Base-by-base conservation (phyloP, 805 yeast species). In the Wickerhamiella sorbophila region DNA sequence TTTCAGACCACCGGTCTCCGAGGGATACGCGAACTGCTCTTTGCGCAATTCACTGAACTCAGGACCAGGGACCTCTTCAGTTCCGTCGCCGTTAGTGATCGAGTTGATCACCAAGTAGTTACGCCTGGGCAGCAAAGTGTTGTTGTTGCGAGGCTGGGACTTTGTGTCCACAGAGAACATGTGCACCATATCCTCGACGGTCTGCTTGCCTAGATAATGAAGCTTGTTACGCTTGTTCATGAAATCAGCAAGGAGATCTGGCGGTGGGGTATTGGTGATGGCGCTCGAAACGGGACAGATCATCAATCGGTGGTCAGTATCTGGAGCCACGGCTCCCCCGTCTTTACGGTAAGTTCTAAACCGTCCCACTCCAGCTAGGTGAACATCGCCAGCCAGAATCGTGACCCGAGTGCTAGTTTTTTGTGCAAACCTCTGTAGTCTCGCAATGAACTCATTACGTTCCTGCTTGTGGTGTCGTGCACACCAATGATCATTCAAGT, bases 401-500 rank as follows among this genome's bases (percentile, higher is more conserved):
- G 97, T 85, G 44, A 91, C 61, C 50, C 98, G 69, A 3, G 80
- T 74, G 3, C 78, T 78, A 48, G 70, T 58, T 24, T 61, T 52
- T 26, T 80, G 70, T 3, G 88, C 85, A 52, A 86, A 75, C 35
- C 71, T 71, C 47, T 77, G 75, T 36, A 88, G 64, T 46, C 65
- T 65, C 32, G 66, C 68, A 47, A 87, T 63, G 32, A 88, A 66
- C 49, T 58, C 56, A 59, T 88, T 88, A 46, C 98, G 72, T 62
- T 88, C 98, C 38, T 61, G 60, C 58, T 88, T 91, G 63, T 88
- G 98, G 57, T 78, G 72, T 45, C 70, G 70, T 3, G 95, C 79
- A 59, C 96, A 86, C 98, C 98, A 88, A 63, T 88, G 97, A 58
- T 88, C 98, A 55, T 86, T 79, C 60, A 91, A 67, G 58, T 88